Evolutionary conservation across 495 filamentous ascomycete species (phyloP).

Genomic region (Cladorrhinum samala): DNA sequence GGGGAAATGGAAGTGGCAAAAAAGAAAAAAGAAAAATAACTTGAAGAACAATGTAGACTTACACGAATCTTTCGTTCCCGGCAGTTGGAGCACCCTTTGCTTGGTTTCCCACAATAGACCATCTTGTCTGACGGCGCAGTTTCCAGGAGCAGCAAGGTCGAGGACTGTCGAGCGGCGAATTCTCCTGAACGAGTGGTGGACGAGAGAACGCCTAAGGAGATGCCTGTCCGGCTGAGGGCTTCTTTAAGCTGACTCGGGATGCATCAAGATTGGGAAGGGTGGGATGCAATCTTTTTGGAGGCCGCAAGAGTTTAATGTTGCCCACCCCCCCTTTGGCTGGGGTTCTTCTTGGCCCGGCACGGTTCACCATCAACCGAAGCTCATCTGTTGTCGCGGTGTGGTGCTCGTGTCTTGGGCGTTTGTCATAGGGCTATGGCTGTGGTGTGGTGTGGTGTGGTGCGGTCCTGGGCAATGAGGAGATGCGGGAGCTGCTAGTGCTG

Average conservation of each 20-base stretch:
- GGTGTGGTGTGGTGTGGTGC: background rate
- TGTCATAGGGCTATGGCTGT: background rate
- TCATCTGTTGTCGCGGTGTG: background rate
- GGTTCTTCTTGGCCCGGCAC: no score
- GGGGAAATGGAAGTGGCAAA: background rate
- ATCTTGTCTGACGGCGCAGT: conserved; percentile 37
- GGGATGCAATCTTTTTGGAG: background rate
- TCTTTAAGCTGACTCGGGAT: conserved; percentile 10
- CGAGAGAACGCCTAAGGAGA: conserved; percentile 9
- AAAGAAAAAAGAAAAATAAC: background rate
- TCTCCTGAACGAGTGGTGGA: background rate
- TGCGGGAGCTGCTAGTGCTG: no score
- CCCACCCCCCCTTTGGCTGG: no score
- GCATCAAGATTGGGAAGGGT: background rate
- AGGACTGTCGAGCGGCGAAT: background rate
- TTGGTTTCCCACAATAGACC: conserved; percentile 71
- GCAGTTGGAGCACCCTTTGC: conserved; percentile 62
- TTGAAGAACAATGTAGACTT: no score
- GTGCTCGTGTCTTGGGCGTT: conserved; percentile 6
- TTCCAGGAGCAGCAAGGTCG: background rate
- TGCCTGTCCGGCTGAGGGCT: conserved; percentile 11
- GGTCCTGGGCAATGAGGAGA: no score
- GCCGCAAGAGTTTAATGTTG: no score
- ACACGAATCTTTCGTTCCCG: conserved; percentile 46
- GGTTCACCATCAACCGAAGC: conserved; percentile 4